Percentiles rank a stretch among this genome's conserved stretches.
phyloP scores from a whole-genome alignment of 129 eudicot species.

The Kitagawia praeruptora region DNA sequence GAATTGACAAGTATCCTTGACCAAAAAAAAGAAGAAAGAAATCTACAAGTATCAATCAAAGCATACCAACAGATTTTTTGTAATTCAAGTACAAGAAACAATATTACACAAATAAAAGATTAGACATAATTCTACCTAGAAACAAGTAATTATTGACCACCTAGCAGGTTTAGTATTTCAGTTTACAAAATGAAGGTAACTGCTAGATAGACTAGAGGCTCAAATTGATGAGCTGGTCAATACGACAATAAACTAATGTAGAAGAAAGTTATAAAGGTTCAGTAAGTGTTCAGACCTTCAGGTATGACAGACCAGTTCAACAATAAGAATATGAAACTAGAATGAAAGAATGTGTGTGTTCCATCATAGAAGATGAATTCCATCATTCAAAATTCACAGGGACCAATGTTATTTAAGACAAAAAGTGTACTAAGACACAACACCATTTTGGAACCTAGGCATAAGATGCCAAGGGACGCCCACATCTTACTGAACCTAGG shows the following conservation, averaged over 20 bases:
- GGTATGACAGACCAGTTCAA: not conserved
- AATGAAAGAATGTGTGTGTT: not conserved
- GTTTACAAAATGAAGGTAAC: not conserved
- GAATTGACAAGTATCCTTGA: not conserved
- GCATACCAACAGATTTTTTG: too few relatives aligned
- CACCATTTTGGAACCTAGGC: not conserved
- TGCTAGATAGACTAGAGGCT: not conserved
- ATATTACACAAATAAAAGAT: too few relatives aligned
- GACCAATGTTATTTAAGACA: not conserved
- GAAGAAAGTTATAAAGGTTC: not conserved
- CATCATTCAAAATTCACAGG: not conserved
- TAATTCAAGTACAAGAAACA: too few relatives aligned
- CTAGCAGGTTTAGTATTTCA: not conserved
- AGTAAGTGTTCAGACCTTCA: not conserved
- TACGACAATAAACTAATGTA: not conserved
- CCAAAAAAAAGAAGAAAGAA: not conserved
- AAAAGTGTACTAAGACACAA: not conserved
- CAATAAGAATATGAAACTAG: not conserved
- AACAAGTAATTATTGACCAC: not conserved
- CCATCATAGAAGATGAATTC: not conserved
- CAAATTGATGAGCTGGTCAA: not conserved
- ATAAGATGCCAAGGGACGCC: not conserved
- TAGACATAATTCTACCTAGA: too few relatives aligned
- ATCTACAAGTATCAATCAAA: not conserved
- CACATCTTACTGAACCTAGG: not conserved